phyloP scores from a whole-genome alignment of 2,329 filamentous ascomycete species.

The Onygena corvina region DNA sequence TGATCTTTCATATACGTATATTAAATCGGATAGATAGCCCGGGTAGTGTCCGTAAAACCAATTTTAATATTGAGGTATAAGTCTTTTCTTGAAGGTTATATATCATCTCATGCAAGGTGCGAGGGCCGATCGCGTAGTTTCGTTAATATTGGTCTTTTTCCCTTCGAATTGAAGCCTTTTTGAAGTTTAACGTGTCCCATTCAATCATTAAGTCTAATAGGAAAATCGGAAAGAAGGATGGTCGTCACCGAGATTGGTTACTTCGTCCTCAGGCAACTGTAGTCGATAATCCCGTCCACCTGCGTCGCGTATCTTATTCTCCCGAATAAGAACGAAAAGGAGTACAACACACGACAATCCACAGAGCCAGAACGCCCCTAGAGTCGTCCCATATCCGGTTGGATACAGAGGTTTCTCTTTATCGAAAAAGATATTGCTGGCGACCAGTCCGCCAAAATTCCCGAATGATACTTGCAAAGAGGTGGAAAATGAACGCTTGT shows the following conservation, averaged over 20 bases:
- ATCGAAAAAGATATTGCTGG: constrained; percentile 25
- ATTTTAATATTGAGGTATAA: no score
- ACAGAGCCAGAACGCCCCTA: constrained; percentile 28
- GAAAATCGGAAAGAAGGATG: constrained; percentile 31
- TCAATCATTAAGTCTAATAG: constrained; percentile 22
- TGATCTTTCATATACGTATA: background rate
- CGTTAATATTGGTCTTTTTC: no score
- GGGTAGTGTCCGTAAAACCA: no score
- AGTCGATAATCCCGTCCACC: constrained; percentile 28
- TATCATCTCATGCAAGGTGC: no score
- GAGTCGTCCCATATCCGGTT: constrained; percentile 21
- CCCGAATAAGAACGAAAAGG: constrained; percentile 25
- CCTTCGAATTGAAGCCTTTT: no score
- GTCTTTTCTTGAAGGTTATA: no score
- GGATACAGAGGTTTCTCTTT: constrained; percentile 22
- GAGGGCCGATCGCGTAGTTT: no score
- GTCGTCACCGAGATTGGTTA: constrained; percentile 30
- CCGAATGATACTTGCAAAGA: constrained; percentile 39
- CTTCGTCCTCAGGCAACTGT: constrained; percentile 25
- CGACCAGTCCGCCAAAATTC: constrained; percentile 27
- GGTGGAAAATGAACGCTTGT: constrained; percentile 44
- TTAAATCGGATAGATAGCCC: no score
- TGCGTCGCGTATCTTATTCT: constrained; percentile 27
- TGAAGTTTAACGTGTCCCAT: no score
- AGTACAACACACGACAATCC: constrained; percentile 23